phyloP scores from a whole-genome alignment of 495 filamentous ascomycete species.

The Geopyxis carbonaria region DNA sequence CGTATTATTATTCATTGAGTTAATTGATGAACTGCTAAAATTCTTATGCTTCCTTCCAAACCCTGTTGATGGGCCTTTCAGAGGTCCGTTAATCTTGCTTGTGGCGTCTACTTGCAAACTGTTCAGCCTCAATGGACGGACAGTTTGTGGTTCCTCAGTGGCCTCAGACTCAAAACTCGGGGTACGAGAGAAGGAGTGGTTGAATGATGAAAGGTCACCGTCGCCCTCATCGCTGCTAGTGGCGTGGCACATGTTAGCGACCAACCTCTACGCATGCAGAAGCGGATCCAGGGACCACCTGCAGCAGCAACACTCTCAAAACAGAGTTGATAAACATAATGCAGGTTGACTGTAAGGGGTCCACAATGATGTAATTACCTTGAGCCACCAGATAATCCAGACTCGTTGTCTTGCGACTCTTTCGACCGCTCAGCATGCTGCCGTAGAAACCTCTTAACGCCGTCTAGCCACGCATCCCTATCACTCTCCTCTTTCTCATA shows the following conservation, averaged over 20 bases:
- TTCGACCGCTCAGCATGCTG: conserved; percentile 36
- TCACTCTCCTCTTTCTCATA: conserved; percentile 24
- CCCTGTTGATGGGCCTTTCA: too few relatives aligned
- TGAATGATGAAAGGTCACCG: conserved; percentile 29
- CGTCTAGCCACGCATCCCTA: conserved; percentile 23
- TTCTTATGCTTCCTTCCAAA: conserved; percentile 3
- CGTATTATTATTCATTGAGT: too few relatives aligned
- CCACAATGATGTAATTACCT: conserved; percentile 35
- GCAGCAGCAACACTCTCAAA: background rate
- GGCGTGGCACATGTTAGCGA: conserved; percentile 8
- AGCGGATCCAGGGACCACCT: background rate
- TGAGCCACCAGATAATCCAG: too few relatives aligned
- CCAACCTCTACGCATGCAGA: too few relatives aligned
- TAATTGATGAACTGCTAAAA: conserved; percentile 4
- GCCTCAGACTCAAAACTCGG: conserved; percentile 15
- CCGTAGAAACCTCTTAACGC: conserved; percentile 65
- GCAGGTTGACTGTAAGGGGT: too few relatives aligned
- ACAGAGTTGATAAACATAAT: background rate
- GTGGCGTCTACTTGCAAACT: background rate
- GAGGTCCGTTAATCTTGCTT: too few relatives aligned
- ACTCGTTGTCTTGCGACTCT: conserved; percentile 41
- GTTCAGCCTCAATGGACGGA: conserved; percentile 2
- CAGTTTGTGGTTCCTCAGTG: background rate
- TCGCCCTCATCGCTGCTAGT: conserved; percentile 31
- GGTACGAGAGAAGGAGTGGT: conserved; percentile 14